A percentile compares a stretch with the other conserved stretches of the same genome.
Conservation (phyloP, 2,329 filamentous ascomycete species). For the Fusarium illudens region DNA sequence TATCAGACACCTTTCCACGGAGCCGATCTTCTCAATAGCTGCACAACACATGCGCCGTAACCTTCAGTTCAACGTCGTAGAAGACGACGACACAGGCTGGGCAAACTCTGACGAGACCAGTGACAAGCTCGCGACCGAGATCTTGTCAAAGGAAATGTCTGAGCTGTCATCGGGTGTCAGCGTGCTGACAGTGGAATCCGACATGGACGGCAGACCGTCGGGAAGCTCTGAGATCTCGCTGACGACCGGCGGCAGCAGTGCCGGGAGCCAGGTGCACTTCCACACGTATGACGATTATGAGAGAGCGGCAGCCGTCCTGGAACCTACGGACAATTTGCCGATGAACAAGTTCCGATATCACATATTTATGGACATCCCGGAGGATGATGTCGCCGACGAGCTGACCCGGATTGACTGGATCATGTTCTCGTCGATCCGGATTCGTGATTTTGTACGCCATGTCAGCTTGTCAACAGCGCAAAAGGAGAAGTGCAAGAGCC, state of each 20-base stretch:
- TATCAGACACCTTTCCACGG: constrained; percentile 75
- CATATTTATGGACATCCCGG: constrained; percentile 84
- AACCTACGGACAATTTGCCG: constrained; percentile 72
- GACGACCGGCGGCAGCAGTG: constrained; percentile 50
- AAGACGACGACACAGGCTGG: constrained; percentile 95
- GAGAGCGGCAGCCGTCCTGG: constrained; percentile 75
- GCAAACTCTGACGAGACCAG: constrained; percentile 75
- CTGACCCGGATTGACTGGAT: constrained; percentile 97
- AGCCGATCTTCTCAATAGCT: constrained; percentile 84
- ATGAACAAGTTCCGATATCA: constrained; percentile 90
- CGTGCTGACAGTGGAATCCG: constrained; percentile 59
- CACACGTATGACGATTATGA: constrained; percentile 82
- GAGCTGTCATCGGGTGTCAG: constrained; percentile 54
- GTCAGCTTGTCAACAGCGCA: constrained; percentile 78
- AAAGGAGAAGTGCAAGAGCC: constrained; percentile 77
- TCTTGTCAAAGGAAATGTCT: constrained; percentile 52
- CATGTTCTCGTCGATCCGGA: constrained; percentile 94
- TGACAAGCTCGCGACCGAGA: constrained; percentile 47
- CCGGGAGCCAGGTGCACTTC: constrained; percentile 62
- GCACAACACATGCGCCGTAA: constrained; percentile 86
- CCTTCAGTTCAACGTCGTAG: constrained; percentile 74
- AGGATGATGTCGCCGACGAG: constrained; percentile 88
- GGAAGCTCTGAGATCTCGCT: constrained; percentile 56
- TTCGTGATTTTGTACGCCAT: constrained; percentile 91
- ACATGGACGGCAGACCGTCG: constrained; percentile 54